Percentiles rank a stretch among this genome's conserved stretches.
phyloP scores from a whole-genome alignment of 2,329 filamentous ascomycete genomes.

The Apiospora koreana region DNA sequence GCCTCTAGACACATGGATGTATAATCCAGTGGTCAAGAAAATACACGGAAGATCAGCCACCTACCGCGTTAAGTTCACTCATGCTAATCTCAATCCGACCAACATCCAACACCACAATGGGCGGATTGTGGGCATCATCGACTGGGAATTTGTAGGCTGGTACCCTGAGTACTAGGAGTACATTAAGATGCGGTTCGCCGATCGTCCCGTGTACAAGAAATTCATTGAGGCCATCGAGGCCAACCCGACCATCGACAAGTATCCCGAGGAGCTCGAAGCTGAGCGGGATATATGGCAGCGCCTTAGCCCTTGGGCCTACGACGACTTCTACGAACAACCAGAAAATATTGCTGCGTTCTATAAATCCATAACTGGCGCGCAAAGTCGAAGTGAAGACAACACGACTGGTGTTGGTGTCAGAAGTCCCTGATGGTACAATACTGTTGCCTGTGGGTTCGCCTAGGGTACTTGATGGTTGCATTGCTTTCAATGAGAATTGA shows the following conservation, averaged over 20 bases:
- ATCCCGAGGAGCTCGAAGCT: not conserved
- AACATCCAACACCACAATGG: slow-evolving; percentile 45
- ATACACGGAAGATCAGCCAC: not conserved
- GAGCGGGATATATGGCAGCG: not conserved
- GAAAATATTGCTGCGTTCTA: not conserved
- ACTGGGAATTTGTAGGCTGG: slow-evolving; percentile 37
- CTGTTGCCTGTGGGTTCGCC: too few relatives aligned
- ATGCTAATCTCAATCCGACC: slow-evolving; percentile 44
- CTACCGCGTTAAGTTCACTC: slow-evolving; percentile 35
- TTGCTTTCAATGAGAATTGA: too few relatives aligned
- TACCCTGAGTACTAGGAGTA: slow-evolving; percentile 38
- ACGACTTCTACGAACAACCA: not conserved
- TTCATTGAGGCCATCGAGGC: not conserved
- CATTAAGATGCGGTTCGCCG: slow-evolving; percentile 18
- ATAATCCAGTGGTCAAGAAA: not conserved
- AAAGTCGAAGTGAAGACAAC: not conserved
- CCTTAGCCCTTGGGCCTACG: not conserved
- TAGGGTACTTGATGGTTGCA: too few relatives aligned
- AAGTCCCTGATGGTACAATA: not conserved
- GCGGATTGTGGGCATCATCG: slow-evolving; percentile 44
- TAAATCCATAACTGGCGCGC: not conserved
- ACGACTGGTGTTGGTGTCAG: not conserved
- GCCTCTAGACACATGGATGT: slow-evolving; percentile 3
- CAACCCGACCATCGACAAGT: not conserved
- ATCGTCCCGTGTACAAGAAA: slow-evolving; percentile 8